Base-by-base conservation (phyloP, 2,329 filamentous ascomycete species). In the Septoria petroselini region DNA sequence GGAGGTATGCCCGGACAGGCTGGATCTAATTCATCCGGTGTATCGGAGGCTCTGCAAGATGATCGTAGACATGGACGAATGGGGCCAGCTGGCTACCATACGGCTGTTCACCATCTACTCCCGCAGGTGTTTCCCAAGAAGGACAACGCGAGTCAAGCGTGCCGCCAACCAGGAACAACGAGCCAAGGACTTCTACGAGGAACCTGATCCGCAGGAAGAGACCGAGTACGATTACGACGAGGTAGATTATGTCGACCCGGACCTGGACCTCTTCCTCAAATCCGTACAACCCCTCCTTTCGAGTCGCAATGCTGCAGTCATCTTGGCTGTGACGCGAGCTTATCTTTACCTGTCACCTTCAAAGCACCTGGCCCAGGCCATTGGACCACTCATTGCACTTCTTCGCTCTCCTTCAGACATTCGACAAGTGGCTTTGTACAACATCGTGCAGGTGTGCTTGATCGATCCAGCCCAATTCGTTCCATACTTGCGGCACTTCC, bases 31-130 rank as follows among this genome's bases (percentile, higher is more conserved):
- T 59, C 93, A 98, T 70, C 84, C 86, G 58, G 86, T 95, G 66
- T 98, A 97, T 71, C 82, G 88, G 42, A 77, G 81, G 29, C 73
- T 98, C 55, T 84, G 95, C 55, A 88, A 83, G 68, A 95, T 96
- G 74, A 73, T 97, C 44, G 89, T 96, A 18, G 93, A 98, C 66
- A 98, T 98, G 93, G 93, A 98, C 65, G 93, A 98, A 71, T 98
- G 93, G 93, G 87, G 90, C 34, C 93, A 98, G 71, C 70, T 97
- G 46, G 86, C 89, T 2, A 87, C 87, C 2, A 66, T 98, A 60
- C 80, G 83, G 31, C 74, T 98, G 57, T 84, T 97, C 81, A 85
- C 86, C 1, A 74, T 83, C 17, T 98, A 98, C 68, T 83, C 88
- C 1, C 82, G 93, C 47, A 86, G 81, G 65, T 96, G 89, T 68